Evolutionary conservation across 257 asterid genomes (phyloP), one percentile per base, ranked within the genome.

Genomic region (Fraxinus excelsior): DNA sequence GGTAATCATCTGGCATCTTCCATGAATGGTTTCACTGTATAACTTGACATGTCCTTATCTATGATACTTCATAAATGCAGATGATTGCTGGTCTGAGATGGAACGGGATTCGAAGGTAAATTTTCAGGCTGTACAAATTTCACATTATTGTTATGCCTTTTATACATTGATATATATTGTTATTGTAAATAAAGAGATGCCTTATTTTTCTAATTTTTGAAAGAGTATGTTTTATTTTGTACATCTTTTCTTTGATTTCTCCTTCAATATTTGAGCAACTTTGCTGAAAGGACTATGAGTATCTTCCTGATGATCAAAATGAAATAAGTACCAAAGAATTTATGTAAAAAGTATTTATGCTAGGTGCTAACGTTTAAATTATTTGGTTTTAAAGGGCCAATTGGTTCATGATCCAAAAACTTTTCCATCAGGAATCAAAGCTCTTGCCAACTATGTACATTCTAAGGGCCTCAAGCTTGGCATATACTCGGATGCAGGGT

Each of bases 401-500:
- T 82, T 93, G 73, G 88, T 82, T 82, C 83, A 94, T n/a, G 96
- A 90, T 78, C 67, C 91, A 18, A 84, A 90, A 83, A 76, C 92
- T 37, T 96, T 96, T 72, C 96, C 98, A 12, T 93, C 97, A 0
- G 98, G 99, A 81, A 89, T 96, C 71, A 89, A 93, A 81, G 88
- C 91, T 82, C 88, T 93, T 71, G 96, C 99, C 26, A 96, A 91
- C 86, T 91, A 93, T 81, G 93, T 93, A 69, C 99, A 96, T 79
- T 87, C 86, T 4, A 96, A 89, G 87, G 98, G 96, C 74, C 94
- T 96, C 74, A 96, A 93, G 87, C 91, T 95, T 13, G 98, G 99
- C 46, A 89, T 95, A 80, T 95, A 95, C 85, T 95, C 99, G 26
- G 99, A 96, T 87, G 99, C 99, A 79, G 99, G 99, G 99, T 95